Base-by-base conservation (phyloP, 345 rosid species). In the Adansonia digitata region DNA sequence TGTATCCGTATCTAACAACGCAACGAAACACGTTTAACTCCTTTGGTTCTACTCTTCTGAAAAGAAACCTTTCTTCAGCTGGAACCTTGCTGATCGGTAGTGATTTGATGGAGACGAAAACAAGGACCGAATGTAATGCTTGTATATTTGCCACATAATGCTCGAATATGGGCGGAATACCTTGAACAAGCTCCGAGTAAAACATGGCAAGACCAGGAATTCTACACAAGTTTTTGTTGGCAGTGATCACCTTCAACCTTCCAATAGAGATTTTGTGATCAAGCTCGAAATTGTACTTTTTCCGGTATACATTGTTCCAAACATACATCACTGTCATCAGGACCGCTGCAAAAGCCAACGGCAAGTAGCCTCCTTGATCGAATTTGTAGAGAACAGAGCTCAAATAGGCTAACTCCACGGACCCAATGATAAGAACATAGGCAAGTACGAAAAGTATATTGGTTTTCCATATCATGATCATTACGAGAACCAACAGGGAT, bases 401-500 rank as follows among this genome's bases (percentile, higher is more conserved):
- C 39, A 85, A 48, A 45, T 78, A 83, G n/a, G 73, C 0, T 4
- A 83, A 46, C 68, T 86, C 90, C 2, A 84, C 78, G 0, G 75
- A 71, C 0, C 81, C 77, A 4, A 84, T 42, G 18, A 66, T 27
- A 0, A 80, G 20, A n/a, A 82, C 45, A 49, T 78, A 89, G 43
- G 53, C 13, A 57, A 85, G 59, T 24, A 86, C 9, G 29, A 84
- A 12, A 62, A 86, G 15, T 8, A 86, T 67, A 72, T 84, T 77
- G 7, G 82, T 55, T 75, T 89, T 85, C 91, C 91, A 85, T 81
- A 86, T 78, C 86, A 84, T 81, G 55, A 89, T 71, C 91, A 86
- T 89, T 53, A 87, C 75, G 31, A 87, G 74, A 39, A 89, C 80
- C 14, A 89, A 45, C 5, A 87, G 64, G 0, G 79, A 13, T 5